phyloP scores from a whole-genome alignment of 1,139 yeast species.

The Candida frijolesensis region DNA sequence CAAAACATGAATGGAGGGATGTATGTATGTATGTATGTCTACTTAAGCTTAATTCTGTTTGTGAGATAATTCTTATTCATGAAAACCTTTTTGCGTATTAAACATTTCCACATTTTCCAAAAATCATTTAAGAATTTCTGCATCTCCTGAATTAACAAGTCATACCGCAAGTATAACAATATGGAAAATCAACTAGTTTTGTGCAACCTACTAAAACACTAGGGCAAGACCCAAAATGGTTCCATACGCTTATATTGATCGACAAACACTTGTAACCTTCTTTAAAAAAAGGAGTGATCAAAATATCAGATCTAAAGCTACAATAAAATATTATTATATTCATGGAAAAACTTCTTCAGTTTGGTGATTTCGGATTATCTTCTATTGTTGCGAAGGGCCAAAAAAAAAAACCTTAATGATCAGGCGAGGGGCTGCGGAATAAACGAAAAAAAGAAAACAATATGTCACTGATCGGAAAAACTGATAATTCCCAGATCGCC shows the following conservation, averaged over 20 bases:
- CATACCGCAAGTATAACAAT: neutral
- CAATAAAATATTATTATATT: neutral
- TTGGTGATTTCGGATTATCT: neutral
- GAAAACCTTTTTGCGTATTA: neutral
- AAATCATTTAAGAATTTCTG: neutral
- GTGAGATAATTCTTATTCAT: neutral
- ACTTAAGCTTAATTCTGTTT: neutral
- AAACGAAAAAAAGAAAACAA: neutral
- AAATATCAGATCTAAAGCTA: neutral
- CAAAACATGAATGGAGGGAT: neutral
- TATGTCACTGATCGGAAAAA: neutral
- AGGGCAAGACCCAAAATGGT: too few relatives aligned
- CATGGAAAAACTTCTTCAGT: neutral
- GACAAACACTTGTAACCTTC: neutral
- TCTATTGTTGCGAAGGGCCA: neutral
- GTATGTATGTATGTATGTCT: neutral
- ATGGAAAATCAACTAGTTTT: neutral
- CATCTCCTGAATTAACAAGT: neutral
- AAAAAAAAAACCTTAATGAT: neutral
- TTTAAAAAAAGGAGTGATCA: neutral
- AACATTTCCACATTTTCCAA: neutral
- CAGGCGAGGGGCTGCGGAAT: neutral
- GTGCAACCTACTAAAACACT: too few relatives aligned
- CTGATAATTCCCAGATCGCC: neutral
- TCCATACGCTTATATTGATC: neutral